Conservation (phyloP, 2,329 filamentous ascomycete genomes). For the Ophiostoma perfectum region DNA sequence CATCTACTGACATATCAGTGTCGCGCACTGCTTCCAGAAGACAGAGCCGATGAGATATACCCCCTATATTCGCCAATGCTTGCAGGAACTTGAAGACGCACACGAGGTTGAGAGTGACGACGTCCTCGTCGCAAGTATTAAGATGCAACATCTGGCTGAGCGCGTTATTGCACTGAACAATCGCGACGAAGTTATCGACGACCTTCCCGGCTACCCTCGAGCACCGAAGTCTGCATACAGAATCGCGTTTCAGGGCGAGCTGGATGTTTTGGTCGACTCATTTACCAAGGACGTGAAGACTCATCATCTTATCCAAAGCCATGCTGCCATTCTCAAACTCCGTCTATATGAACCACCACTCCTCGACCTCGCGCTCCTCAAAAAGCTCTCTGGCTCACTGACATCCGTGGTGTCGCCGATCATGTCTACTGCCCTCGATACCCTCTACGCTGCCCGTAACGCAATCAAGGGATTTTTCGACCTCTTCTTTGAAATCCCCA, state of each 20-base stretch:
- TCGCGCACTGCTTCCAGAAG: constrained; percentile 40
- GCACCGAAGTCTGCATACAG: constrained; percentile 44
- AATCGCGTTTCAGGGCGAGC: constrained; percentile 42
- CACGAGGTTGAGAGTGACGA: constrained; percentile 45
- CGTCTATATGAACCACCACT: constrained; percentile 46
- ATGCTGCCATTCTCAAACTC: constrained; percentile 39
- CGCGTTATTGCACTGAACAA: constrained; percentile 42
- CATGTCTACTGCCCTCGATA: constrained; percentile 42
- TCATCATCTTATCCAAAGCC: constrained; percentile 37
- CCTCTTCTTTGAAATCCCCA: background rate
- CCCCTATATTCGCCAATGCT: constrained; percentile 47
- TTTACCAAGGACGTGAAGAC: constrained; percentile 35
- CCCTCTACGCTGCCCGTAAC: constrained; percentile 45
- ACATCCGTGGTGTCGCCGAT: constrained; percentile 32
- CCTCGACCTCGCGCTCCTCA: constrained; percentile 39
- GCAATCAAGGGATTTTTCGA: constrained; percentile 39
- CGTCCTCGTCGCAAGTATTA: constrained; percentile 43
- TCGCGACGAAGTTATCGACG: constrained; percentile 31
- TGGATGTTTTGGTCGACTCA: constrained; percentile 38
- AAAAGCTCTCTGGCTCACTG: constrained; percentile 41
- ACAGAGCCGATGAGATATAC: constrained; percentile 48
- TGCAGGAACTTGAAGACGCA: constrained; percentile 41
- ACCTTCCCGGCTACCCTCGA: constrained; percentile 28
- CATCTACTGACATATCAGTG: constrained; percentile 5
- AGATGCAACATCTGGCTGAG: constrained; percentile 47